Percentiles rank a stretch among this genome's conserved stretches.
Evolutionary conservation across 495 filamentous ascomycete genomes (phyloP).

Genomic region (Aspergillus sclerotioniger): DNA sequence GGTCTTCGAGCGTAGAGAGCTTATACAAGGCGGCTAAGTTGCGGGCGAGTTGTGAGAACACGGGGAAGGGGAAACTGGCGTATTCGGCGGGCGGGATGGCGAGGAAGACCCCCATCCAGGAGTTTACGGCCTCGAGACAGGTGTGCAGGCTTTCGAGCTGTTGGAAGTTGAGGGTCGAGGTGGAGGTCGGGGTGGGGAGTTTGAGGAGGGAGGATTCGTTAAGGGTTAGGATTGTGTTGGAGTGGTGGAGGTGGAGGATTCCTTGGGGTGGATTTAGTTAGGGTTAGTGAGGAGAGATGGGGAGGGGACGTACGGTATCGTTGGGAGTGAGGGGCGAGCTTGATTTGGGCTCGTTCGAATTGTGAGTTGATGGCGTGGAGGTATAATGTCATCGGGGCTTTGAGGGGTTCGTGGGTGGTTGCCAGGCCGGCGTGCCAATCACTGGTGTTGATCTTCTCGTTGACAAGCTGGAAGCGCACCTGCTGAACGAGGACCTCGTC

Average conservation of each 20-base stretch:
- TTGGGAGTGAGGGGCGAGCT: not conserved
- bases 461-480: not conserved
- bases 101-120: constrained; percentile 10
- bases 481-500: constrained; percentile 1
- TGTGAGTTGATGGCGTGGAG: not conserved
- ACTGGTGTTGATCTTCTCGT: not conserved
- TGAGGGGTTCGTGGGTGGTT: not conserved
- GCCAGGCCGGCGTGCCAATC: not conserved
- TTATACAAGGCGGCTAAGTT: not conserved
- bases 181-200: not conserved
- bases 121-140: constrained; percentile 7
- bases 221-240: not conserved
- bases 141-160: constrained; percentile 5
- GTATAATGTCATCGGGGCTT: not conserved
- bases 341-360: not conserved
- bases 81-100: constrained; percentile 4
- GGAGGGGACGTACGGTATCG: constrained; percentile 1
- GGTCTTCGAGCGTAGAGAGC: constrained; percentile 1
- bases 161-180: not conserved
- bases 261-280: not conserved
- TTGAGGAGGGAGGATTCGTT: constrained; percentile 5
- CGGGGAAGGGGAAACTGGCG: constrained; percentile 1
- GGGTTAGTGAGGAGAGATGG: not conserved
- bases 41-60: not conserved
- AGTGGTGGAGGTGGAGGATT: constrained; percentile 5